Percentiles rank a stretch among this genome's conserved stretches.
Evolutionary conservation across 805 yeast species (phyloP).

Genomic region (Zygosaccharomyces pseudorouxii): DNA sequence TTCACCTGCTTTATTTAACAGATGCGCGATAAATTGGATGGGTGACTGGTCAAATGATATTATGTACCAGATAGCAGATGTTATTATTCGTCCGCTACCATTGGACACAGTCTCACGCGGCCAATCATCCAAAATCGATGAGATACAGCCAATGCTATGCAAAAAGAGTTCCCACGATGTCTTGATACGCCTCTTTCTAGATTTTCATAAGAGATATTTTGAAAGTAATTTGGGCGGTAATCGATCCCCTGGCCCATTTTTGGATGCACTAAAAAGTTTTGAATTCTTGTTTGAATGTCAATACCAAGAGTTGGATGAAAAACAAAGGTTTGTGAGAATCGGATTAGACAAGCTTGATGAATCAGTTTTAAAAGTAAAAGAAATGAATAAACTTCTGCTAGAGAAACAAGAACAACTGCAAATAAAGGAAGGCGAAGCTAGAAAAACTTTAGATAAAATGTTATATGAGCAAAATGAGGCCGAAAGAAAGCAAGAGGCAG

Average conservation of each 20-base stretch:
- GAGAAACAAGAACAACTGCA: conserved; percentile 47
- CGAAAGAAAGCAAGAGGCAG: conserved; percentile 83
- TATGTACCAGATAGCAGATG: conserved; percentile 46
- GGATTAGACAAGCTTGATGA: conserved; percentile 77
- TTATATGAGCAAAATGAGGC: conserved; percentile 85
- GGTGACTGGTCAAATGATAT: conserved; percentile 69
- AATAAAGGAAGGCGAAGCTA: conserved; percentile 63
- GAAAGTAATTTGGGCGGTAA: conserved; percentile 1
- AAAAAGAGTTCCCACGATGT: conserved; percentile 39
- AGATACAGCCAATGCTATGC: neutral
- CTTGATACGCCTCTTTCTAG: conserved; percentile 44
- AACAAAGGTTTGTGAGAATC: conserved; percentile 62
- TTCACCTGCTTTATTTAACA: conserved; percentile 84
- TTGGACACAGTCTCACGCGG: conserved; percentile 43
- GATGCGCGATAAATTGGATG: conserved; percentile 88
- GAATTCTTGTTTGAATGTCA: conserved; percentile 39
- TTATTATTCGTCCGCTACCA: conserved; percentile 44
- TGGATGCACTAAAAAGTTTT: conserved; percentile 48
- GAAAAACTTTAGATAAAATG: conserved; percentile 66
- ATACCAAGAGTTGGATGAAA: conserved; percentile 50
- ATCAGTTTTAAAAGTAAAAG: conserved; percentile 67
- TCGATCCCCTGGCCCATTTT: conserved; percentile 50
- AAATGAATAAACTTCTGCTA: conserved; percentile 50
- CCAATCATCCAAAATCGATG: conserved; percentile 9
- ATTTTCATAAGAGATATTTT: conserved; percentile 39